Conservation (phyloP, 176 grass and related monocot species). For the Hordeum marinum region DNA sequence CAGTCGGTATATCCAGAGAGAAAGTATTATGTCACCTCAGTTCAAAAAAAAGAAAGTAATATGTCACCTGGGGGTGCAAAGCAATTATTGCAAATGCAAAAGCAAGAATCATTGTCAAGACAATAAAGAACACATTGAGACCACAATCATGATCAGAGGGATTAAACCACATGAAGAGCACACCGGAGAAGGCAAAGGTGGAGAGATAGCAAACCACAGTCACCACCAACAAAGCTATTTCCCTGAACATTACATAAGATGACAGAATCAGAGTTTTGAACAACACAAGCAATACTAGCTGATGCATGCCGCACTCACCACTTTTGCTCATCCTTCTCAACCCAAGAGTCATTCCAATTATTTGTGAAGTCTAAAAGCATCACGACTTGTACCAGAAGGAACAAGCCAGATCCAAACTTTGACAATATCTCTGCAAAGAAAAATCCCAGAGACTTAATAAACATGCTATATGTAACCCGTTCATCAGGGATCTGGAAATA, state of each 20-base stretch:
- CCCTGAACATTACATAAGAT: conserved; percentile 55
- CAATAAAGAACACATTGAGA: conserved; percentile 93
- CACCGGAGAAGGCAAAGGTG: conserved; percentile 67
- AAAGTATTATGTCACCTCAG: neutral
- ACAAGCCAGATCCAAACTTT: conserved; percentile 96
- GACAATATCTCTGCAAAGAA: conserved; percentile 73
- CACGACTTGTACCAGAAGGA: conserved; percentile 93
- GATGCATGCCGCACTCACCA: conserved; percentile 40
- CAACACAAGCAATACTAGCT: conserved; percentile 6
- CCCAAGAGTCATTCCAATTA: conserved; percentile 95
- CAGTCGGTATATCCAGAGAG: neutral
- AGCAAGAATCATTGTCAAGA: conserved; percentile 92
- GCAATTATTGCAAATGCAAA: conserved; percentile 80
- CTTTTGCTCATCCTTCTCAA: conserved; percentile 96
- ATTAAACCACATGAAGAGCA: conserved; percentile 97
- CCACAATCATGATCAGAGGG: conserved; percentile 85
- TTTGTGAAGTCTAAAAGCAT: conserved; percentile 88
- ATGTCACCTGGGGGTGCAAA: conserved; percentile 76
- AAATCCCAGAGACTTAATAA: neutral
- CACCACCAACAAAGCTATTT: conserved; percentile 71
- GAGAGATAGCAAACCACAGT: conserved; percentile 79
- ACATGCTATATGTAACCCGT: neutral
- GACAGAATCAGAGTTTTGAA: conserved; percentile 17
- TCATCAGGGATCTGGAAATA: neutral
- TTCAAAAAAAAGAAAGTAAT: neutral